Evolutionary conservation across 2,329 filamentous ascomycete genomes (phyloP).

Genomic region (Cordyceps sp.): DNA sequence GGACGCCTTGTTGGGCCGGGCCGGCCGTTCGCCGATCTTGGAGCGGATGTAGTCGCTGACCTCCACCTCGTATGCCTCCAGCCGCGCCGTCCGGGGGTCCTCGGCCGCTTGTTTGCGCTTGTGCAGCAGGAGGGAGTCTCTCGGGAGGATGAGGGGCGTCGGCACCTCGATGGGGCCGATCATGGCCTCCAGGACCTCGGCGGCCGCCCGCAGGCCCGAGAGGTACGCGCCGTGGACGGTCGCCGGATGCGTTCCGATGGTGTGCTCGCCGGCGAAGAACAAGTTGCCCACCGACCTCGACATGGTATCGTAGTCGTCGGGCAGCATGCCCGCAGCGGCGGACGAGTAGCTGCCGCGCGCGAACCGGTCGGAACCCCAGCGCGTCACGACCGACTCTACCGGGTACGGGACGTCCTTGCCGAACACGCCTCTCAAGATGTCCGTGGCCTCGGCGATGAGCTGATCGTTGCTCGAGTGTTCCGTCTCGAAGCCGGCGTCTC

Average conservation of each 20-base stretch:
- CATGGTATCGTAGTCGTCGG: slow-evolving; percentile 88
- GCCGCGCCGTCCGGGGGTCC: slow-evolving; percentile 32
- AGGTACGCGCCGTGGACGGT: slow-evolving; percentile 95
- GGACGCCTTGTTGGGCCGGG: slow-evolving; percentile 54
- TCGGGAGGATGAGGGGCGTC: slow-evolving; percentile 54
- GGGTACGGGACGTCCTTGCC: slow-evolving; percentile 56
- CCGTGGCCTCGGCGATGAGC: slow-evolving; percentile 66
- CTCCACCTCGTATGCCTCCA: slow-evolving; percentile 39
- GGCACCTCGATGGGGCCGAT: slow-evolving; percentile 69
- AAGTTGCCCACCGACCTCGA: slow-evolving; percentile 70
- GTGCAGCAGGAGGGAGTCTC: slow-evolving; percentile 30
- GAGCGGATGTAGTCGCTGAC: slow-evolving; percentile 33
- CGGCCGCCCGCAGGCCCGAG: slow-evolving; percentile 77
- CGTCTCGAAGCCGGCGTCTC: slow-evolving; percentile 79
- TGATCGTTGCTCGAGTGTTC: slow-evolving; percentile 61
- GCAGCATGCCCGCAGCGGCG: slow-evolving; percentile 64
- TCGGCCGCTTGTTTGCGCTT: slow-evolving; percentile 38
- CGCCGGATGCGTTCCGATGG: slow-evolving; percentile 85
- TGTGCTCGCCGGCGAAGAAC: slow-evolving; percentile 93
- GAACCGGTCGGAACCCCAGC: slow-evolving; percentile 84
- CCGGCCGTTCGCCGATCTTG: slow-evolving; percentile 57
- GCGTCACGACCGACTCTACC: slow-evolving; percentile 72
- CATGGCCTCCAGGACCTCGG: slow-evolving; percentile 67
- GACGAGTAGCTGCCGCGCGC: slow-evolving; percentile 93
- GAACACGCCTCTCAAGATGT: slow-evolving; percentile 64